A percentile compares a stretch with the other conserved stretches of the same genome.
Evolutionary conservation across 2,329 filamentous ascomycete genomes (phyloP).

Genomic region (Cytospora paraplurivora): DNA sequence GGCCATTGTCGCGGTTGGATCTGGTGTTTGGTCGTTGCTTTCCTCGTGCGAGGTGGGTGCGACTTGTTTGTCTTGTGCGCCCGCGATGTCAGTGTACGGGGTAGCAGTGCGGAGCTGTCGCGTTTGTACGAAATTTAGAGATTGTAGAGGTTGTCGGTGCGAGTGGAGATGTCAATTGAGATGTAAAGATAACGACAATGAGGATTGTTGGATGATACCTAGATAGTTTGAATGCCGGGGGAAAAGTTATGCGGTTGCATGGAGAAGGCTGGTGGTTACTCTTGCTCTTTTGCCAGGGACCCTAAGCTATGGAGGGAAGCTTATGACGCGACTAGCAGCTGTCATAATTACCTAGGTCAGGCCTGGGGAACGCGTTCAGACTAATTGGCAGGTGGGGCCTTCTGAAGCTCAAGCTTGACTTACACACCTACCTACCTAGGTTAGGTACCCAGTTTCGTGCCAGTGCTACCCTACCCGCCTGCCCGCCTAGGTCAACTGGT

Average conservation of each 20-base stretch:
- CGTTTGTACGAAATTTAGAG: background rate
- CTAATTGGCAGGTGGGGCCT: slow-evolving; percentile 17
- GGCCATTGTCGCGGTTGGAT: slow-evolving; percentile 22
- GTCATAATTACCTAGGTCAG: slow-evolving; percentile 4
- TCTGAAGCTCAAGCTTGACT: background rate
- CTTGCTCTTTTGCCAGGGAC: slow-evolving; percentile 4
- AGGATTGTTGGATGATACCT: slow-evolving; percentile 1
- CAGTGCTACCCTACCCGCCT: too few species aligned
- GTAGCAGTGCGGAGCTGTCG: background rate
- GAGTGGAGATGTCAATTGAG: slow-evolving; percentile 16
- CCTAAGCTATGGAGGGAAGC: slow-evolving; percentile 8
- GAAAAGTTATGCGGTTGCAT: background rate
- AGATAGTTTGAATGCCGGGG: background rate
- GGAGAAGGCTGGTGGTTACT: background rate
- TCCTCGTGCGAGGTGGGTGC: background rate
- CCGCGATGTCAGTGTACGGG: slow-evolving; percentile 3
- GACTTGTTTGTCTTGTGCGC: slow-evolving; percentile 6
- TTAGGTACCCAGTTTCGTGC: background rate
- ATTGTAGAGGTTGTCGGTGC: background rate
- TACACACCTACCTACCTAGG: too few species aligned
- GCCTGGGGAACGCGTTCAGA: slow-evolving; percentile 12
- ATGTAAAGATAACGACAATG: background rate
- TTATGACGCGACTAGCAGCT: slow-evolving; percentile 24
- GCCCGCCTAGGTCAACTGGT: too few species aligned
- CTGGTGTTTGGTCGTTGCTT: background rate